A percentile compares a stretch with the other conserved stretches of the same genome.
phyloP scores from a whole-genome alignment of 1,139 yeast species.

The Candida smagusa region DNA sequence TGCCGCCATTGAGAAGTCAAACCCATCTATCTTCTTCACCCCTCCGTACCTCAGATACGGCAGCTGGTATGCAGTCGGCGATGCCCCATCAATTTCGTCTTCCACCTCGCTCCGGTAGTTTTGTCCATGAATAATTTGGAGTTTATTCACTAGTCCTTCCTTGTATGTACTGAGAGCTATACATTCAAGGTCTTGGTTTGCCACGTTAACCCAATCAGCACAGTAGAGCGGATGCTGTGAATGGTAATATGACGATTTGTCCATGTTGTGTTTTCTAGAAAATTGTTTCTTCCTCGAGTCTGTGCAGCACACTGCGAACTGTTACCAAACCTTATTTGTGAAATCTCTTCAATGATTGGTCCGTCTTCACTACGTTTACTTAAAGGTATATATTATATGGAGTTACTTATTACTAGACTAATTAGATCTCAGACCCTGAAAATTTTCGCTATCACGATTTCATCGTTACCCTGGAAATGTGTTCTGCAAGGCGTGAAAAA shows the following conservation, averaged over 20 bases:
- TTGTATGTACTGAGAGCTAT: conserved; percentile 67
- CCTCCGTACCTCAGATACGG: conserved; percentile 4
- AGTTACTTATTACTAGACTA: no score
- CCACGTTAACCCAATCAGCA: conserved; percentile 59
- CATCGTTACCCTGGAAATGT: no score
- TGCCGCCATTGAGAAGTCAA: conserved; percentile 47
- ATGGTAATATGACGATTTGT: conserved; percentile 53
- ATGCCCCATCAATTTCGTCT: conserved; percentile 9
- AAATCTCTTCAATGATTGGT: no score
- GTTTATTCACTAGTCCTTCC: conserved; percentile 63
- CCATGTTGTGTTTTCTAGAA: conserved; percentile 7
- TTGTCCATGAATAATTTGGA: conserved; percentile 47
- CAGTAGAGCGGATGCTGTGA: conserved; percentile 63
- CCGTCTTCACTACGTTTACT: no score
- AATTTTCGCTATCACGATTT: no score
- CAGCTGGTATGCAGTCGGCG: conserved; percentile 8
- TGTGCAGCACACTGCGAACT: no score
- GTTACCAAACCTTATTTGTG: no score
- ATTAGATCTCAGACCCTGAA: no score
- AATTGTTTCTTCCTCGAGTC: no score
- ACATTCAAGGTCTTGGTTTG: conserved; percentile 40
- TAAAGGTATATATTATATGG: no score
- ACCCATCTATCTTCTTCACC: conserved; percentile 29
- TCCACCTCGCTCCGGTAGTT: conserved; percentile 22
- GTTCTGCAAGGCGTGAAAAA: no score